Evolutionary conservation across 139 green algal species (phyloP).

Genomic region (Dunaliella sp.): DNA sequence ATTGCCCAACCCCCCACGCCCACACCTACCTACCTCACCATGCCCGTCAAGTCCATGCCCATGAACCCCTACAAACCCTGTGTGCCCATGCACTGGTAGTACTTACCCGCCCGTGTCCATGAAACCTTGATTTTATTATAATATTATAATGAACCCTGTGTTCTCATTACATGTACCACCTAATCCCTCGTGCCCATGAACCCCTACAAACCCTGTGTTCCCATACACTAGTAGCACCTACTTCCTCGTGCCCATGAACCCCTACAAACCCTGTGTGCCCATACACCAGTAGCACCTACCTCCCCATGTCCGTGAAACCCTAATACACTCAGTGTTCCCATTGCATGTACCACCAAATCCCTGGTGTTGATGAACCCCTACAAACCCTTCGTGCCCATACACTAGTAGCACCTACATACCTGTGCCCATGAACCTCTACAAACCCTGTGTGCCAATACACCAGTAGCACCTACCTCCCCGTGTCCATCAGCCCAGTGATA

Average conservation of each 20-base stretch:
- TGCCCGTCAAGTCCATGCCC: too few species aligned
- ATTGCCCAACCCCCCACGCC: too few species aligned
- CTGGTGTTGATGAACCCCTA: background rate
- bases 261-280: background rate
- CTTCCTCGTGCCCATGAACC: background rate
- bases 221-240: too few species aligned
- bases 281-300: too few species aligned
- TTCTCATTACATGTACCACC: background rate
- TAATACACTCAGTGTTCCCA: too few species aligned
- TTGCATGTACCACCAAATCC: background rate
- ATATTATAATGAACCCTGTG: too few species aligned
- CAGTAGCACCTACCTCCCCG: background rate
- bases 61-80: background rate
- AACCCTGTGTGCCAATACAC: background rate
- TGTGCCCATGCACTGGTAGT: background rate
- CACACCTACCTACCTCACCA: too few species aligned
- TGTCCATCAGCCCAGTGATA: conserved; percentile 88
- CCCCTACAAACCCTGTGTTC: background rate
- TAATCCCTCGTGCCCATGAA: background rate
- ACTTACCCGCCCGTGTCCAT: background rate
- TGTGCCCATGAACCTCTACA: background rate
- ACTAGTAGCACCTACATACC: background rate
- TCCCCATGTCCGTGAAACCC: too few species aligned
- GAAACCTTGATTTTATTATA: too few species aligned
- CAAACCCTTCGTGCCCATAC: background rate